Evolutionary conservation across 2,329 filamentous ascomycete genomes (phyloP).

Genomic region (Alternaria triticimaculans): DNA sequence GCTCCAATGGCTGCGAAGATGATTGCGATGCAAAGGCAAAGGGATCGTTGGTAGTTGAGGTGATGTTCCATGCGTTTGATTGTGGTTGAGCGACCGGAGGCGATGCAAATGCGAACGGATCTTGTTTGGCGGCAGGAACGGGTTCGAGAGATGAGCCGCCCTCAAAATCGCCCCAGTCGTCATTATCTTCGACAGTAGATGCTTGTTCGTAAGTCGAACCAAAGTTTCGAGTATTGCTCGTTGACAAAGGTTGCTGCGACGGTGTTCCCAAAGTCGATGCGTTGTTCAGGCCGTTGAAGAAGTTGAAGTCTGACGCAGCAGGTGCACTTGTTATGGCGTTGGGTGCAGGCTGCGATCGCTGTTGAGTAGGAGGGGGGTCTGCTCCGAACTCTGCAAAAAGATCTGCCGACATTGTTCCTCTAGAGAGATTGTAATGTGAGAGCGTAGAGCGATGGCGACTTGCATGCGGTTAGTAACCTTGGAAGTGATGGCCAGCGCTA

Average conservation of each 20-base stretch:
- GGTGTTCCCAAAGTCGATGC: constrained; percentile 21
- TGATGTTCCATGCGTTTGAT: constrained; percentile 15
- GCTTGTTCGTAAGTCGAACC: neutral
- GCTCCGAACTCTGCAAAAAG: constrained; percentile 45
- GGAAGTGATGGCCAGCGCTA: constrained; percentile 25
- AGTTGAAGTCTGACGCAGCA: constrained; percentile 35
- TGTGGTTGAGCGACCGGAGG: constrained; percentile 16
- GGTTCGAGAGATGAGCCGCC: constrained; percentile 31
- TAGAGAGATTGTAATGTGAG: constrained; percentile 4
- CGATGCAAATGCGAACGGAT: constrained; percentile 26
- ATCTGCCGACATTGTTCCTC: constrained; percentile 42
- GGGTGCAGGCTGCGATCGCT: constrained; percentile 12
- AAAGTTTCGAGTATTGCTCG: constrained; percentile 12
- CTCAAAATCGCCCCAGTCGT: constrained; percentile 53
- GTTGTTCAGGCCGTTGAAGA: constrained; percentile 43
- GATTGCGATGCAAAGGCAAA: constrained; percentile 17
- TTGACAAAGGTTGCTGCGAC: constrained; percentile 15
- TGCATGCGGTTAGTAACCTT: constrained; percentile 11
- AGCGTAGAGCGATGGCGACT: constrained; percentile 12
- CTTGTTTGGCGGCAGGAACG: constrained; percentile 16
- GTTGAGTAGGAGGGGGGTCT: constrained; percentile 20
- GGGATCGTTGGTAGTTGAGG: constrained; percentile 13
- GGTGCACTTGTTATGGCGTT: constrained; percentile 5
- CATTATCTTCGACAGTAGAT: constrained; percentile 31
- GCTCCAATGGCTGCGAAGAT: constrained; percentile 14